Evolutionary conservation across 176 grass and related monocot genomes (phyloP).

Genomic region (Avena sativa): DNA sequence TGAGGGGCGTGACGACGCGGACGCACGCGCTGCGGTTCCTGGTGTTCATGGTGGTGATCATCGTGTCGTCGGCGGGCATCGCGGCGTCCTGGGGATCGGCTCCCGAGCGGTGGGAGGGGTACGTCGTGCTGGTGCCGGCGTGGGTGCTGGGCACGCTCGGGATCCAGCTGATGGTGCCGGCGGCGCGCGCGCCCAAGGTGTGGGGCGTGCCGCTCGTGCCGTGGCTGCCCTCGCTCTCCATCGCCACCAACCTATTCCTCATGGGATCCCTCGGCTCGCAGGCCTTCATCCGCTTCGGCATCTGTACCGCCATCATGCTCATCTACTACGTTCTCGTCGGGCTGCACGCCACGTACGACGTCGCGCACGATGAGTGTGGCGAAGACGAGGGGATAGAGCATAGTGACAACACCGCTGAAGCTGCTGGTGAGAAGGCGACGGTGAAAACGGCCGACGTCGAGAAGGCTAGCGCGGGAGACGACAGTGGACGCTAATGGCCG

Average conservation of each 20-base stretch:
- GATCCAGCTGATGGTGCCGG: constrained; percentile 68
- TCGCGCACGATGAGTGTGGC: constrained; percentile 57
- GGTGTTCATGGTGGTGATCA: constrained; percentile 49
- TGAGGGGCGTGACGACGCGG: constrained; percentile 58
- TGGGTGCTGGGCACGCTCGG: constrained; percentile 74
- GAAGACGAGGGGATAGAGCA: not conserved
- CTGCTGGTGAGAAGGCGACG: not conserved
- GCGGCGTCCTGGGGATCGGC: constrained; percentile 75
- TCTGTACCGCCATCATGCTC: constrained; percentile 78
- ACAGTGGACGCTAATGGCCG: not conserved
- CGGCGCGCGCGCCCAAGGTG: constrained; percentile 61
- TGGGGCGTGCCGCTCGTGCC: constrained; percentile 96
- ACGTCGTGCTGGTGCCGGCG: constrained; percentile 64
- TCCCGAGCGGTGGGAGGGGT: constrained; percentile 61
- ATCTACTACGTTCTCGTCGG: constrained; percentile 88
- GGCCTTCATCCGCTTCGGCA: constrained; percentile 77
- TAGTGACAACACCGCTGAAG: not conserved
- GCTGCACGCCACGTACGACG: constrained; percentile 89
- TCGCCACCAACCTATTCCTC: constrained; percentile 93
- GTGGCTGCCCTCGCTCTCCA: constrained; percentile 94
- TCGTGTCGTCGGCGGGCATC: constrained; percentile 64
- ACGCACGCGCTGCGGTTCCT: constrained; percentile 48
- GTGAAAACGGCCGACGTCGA: constrained; percentile 44
- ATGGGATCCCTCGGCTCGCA: constrained; percentile 82
- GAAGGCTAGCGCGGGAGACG: constrained; percentile 21